These are phyloP conservation scores for Sphenostylis stenocarpa DNA, from an alignment of 306 rosid species.

Conservation along the genomic window DNA sequence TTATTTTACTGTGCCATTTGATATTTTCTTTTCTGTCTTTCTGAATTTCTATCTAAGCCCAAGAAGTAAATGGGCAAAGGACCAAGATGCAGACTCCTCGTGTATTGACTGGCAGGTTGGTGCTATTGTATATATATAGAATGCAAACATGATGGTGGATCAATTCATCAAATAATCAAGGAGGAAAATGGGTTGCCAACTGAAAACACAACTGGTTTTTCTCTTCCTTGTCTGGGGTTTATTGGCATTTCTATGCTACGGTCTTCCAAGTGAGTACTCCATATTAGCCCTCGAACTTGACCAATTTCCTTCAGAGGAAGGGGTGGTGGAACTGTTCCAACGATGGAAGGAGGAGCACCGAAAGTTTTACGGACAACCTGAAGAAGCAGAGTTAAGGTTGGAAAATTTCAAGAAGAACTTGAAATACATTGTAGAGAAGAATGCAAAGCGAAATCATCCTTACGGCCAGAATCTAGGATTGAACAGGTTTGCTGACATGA, in stretches of 20 bases:
- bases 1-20: neutral
- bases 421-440: slow-evolving; percentile 56
- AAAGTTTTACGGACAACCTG: slow-evolving; percentile 50
- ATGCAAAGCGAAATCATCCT: slow-evolving; percentile 38
- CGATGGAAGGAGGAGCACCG: slow-evolving; percentile 56
- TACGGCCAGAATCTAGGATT: slow-evolving; percentile 49
- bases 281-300: slow-evolving; percentile 40
- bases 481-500: slow-evolving; percentile 77
- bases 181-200: slow-evolving; percentile 51
- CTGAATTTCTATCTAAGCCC: neutral
- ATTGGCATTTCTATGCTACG: slow-evolving; percentile 32
- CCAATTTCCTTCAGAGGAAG: slow-evolving; percentile 52
- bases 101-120: slow-evolving; percentile 62
- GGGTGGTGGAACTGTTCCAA: slow-evolving; percentile 60
- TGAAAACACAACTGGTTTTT: slow-evolving; percentile 30
- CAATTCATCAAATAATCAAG: neutral
- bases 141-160: neutral
- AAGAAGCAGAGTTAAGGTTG: slow-evolving; percentile 56
- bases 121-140: slow-evolving; percentile 34
- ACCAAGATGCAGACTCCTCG: neutral
- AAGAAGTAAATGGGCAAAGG: neutral
- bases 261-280: slow-evolving; percentile 53
- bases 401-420: slow-evolving; percentile 69
- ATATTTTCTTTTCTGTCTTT: neutral
- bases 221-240: slow-evolving; percentile 47